phyloP scores from a whole-genome alignment of 768 basidiomycete genomes.

The Tylopilus vinaceipallidus region DNA sequence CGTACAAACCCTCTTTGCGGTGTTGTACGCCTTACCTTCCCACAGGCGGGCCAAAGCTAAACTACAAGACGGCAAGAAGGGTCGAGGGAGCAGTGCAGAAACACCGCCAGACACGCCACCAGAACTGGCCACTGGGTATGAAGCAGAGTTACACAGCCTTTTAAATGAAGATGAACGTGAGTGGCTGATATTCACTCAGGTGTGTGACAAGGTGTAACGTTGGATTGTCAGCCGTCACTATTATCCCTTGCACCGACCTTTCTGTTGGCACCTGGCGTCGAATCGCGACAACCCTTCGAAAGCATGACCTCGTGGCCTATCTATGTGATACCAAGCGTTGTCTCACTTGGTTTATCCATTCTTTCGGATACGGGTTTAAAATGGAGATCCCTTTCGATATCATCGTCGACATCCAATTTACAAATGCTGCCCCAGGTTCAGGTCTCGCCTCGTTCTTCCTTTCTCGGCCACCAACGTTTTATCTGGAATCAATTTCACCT shows the following conservation, averaged over 20 bases:
- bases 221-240: constrained; percentile 54
- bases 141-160: constrained; percentile 59
- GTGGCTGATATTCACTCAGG: constrained; percentile 24
- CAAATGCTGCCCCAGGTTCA: constrained; percentile 50
- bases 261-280: constrained; percentile 79
- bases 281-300: constrained; percentile 51
- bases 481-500: constrained; percentile 47
- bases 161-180: constrained; percentile 77
- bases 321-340: constrained; percentile 64
- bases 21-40: neutral
- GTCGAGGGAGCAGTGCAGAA: constrained; percentile 34
- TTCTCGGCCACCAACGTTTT: constrained; percentile 67
- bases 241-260: constrained; percentile 75
- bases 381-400: constrained; percentile 77
- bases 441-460: constrained; percentile 65
- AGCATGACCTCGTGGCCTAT: constrained; percentile 74
- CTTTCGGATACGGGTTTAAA: constrained; percentile 73
- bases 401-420: constrained; percentile 58
- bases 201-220: neutral
- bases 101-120: constrained; percentile 50
- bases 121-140: constrained; percentile 47
- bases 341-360: constrained; percentile 78
- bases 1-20: neutral
- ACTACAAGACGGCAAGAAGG: constrained; percentile 58
- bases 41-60: constrained; percentile 81